Evolutionary conservation across 2,329 filamentous ascomycete species (phyloP).

Genomic region (Rutstroemia sydowiana): DNA sequence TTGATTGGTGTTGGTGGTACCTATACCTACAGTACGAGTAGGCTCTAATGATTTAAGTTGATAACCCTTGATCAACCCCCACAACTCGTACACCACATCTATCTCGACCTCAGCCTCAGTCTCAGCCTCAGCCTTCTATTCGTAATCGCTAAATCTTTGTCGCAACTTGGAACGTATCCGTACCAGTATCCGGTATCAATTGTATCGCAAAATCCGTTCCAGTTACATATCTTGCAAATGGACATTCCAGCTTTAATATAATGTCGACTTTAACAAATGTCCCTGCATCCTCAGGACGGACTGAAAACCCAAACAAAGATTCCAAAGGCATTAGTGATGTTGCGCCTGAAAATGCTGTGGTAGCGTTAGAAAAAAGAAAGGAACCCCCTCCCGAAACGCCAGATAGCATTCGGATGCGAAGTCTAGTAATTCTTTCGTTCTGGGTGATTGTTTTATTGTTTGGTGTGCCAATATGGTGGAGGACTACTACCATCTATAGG

Average conservation of each 20-base stretch:
- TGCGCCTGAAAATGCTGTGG: conserved; percentile 22
- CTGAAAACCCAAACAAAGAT: background rate
- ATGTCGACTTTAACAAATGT: conserved; percentile 20
- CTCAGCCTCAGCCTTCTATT: background rate
- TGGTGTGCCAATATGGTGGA: conserved; percentile 92
- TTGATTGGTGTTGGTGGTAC: no score
- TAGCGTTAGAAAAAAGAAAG: conserved; percentile 23
- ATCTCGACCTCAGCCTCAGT: no score
- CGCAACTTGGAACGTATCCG: no score
- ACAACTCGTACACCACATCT: no score
- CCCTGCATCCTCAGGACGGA: conserved; percentile 10
- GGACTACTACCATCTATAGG: conserved; percentile 86
- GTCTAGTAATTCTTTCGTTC: conserved; percentile 75
- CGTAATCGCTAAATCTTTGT: conserved; percentile 4
- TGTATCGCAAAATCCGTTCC: background rate
- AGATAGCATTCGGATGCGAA: conserved; percentile 61
- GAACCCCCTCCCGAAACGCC: conserved; percentile 67
- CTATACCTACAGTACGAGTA: no score
- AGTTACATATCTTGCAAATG: background rate
- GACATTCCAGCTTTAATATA: background rate
- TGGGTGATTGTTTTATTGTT: conserved; percentile 80
- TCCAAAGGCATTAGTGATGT: conserved; percentile 10
- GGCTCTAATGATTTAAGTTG: no score
- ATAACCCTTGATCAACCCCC: no score
- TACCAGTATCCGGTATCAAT: no score